Conservation (phyloP, 2,329 filamentous ascomycete species). For the Mollisia scopiformis region DNA sequence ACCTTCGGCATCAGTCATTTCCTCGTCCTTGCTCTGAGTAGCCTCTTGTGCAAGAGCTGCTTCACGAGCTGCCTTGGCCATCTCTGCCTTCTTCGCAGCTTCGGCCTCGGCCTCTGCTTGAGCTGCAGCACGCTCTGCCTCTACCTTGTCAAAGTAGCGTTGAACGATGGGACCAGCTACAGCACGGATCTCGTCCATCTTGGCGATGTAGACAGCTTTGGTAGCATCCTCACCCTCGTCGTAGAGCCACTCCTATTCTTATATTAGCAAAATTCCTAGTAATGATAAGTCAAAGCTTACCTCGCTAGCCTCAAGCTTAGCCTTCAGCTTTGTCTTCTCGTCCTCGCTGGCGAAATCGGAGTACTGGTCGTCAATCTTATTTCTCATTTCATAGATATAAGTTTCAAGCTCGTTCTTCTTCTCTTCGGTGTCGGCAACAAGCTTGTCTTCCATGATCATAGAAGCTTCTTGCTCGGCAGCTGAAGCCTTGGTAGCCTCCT, state of each 20-base stretch:
- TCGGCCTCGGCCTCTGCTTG: conserved; percentile 65
- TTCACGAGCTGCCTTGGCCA: conserved; percentile 46
- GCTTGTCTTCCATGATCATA: conserved; percentile 98
- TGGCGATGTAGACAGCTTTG: conserved; percentile 91
- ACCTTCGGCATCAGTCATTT: conserved; percentile 65
- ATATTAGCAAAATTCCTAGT: conserved; percentile 22
- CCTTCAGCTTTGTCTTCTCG: conserved; percentile 85
- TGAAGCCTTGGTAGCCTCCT: conserved; percentile 66
- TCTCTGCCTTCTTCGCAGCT: conserved; percentile 43
- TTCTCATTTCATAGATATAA: conserved; percentile 94
- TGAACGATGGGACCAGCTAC: conserved; percentile 90
- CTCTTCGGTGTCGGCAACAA: conserved; percentile 96
- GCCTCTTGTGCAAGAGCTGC: conserved; percentile 44
- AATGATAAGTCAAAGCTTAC: conserved; percentile 57
- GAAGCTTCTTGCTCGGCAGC: conserved; percentile 79
- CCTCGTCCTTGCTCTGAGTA: conserved; percentile 52
- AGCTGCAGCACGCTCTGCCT: conserved; percentile 79
- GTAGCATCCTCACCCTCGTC: conserved; percentile 94
- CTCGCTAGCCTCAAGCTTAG: conserved; percentile 83
- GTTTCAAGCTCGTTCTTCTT: conserved; percentile 99
- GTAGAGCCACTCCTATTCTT: conserved; percentile 88
- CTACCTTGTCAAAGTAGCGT: conserved; percentile 92
- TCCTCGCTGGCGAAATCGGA: conserved; percentile 87
- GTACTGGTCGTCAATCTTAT: conserved; percentile 93
- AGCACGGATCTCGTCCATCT: conserved; percentile 93